A percentile compares a stretch with the other conserved stretches of the same genome.
These are phyloP conservation scores for Magnolia officinalis DNA, from an alignment of 164 flowering plant genomes.

Conservation along the genomic window DNA sequence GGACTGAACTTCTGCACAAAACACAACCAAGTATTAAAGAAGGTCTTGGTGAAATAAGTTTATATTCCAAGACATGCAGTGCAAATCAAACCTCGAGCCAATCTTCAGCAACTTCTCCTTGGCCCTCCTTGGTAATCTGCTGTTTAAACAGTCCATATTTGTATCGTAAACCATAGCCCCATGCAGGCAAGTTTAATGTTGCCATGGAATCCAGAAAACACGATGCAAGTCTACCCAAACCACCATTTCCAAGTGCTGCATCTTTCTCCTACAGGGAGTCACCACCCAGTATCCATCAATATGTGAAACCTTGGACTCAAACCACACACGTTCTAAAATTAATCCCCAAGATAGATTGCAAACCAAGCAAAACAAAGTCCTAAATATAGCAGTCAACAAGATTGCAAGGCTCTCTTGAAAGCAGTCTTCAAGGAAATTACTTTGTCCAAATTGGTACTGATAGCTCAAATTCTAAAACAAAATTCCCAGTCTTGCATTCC, in stretches of 20 bases:
- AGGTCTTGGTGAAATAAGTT: conserved; percentile 3
- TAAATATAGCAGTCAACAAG: background rate
- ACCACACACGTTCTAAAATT: background rate
- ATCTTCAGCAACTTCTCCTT: conserved; percentile 89
- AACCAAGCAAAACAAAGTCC: background rate
- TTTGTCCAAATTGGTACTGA: background rate
- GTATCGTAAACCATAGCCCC: conserved; percentile 98
- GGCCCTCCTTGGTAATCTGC: conserved; percentile 69
- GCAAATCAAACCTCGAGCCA: conserved; percentile 85
- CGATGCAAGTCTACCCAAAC: conserved; percentile 96
- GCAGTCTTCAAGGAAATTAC: background rate
- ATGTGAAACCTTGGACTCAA: background rate
- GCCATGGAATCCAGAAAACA: conserved; percentile 98
- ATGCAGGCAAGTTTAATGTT: conserved; percentile 89
- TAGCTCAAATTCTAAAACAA: too few relatives aligned
- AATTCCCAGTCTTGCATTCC: background rate
- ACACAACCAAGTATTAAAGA: background rate
- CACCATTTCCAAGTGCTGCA: conserved; percentile 99
- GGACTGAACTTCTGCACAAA: conserved; percentile 91
- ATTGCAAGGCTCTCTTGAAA: too few relatives aligned
- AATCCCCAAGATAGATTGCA: background rate
- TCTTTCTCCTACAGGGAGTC: conserved; percentile 72
- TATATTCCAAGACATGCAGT: background rate
- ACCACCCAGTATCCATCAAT: background rate
- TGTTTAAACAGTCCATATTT: conserved; percentile 96